Evolutionary conservation across 129 eudicot species (phyloP).

Genomic region (Tanacetum coccineum): DNA sequence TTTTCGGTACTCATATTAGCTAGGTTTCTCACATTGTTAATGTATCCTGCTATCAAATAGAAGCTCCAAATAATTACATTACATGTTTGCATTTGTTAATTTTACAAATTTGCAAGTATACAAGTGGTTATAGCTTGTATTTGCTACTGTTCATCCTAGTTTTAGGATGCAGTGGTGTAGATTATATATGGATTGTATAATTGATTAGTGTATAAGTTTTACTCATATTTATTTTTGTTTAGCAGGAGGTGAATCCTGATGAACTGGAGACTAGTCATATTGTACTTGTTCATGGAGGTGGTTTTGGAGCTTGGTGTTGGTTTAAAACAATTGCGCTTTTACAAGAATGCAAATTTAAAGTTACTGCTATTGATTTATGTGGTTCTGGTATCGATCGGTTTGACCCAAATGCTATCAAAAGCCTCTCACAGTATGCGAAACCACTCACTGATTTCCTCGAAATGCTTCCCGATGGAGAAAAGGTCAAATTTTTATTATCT

Average conservation of each 20-base stretch:
- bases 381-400: background rate
- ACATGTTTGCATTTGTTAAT: background rate
- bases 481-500: background rate
- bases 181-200: background rate
- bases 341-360: constrained; percentile 52
- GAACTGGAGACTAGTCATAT: constrained; percentile 74
- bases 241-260: constrained; percentile 72
- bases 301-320: constrained; percentile 99
- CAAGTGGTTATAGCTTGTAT: no score
- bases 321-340: constrained; percentile 87
- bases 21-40: background rate
- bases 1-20: no score
- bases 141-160: background rate
- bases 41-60: constrained; percentile 2
- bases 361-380: background rate
- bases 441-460: background rate
- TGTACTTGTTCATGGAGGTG: constrained; percentile 99
- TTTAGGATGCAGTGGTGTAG: background rate
- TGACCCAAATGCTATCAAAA: background rate
- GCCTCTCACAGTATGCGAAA: background rate
- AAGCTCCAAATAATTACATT: background rate
- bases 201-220: background rate
- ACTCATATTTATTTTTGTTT: constrained; percentile 6
- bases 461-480: background rate
- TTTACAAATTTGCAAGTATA: background rate